A percentile compares a stretch with the other conserved stretches of the same genome.
Conservation (phyloP, 352 stramenopile species). For the Globisporangium splendens region DNA sequence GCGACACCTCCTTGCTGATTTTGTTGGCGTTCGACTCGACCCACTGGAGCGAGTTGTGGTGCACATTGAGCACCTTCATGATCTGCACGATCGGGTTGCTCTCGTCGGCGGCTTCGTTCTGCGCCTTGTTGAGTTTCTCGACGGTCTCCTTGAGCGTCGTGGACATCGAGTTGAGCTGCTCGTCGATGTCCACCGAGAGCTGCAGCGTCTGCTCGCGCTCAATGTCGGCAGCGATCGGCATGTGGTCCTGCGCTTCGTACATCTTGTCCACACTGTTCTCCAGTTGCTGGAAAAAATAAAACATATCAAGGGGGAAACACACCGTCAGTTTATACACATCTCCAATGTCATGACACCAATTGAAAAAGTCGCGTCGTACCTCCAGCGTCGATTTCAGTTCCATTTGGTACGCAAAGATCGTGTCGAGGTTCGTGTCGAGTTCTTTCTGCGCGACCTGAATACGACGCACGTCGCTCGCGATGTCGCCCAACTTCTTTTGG, state of each 20-base stretch:
- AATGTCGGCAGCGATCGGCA: constrained; percentile 81
- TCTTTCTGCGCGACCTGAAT: constrained; percentile 87
- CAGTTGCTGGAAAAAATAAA: too few relatives aligned
- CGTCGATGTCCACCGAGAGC: constrained; percentile 82
- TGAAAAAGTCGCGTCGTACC: constrained; percentile 25
- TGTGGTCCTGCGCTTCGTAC: constrained; percentile 84
- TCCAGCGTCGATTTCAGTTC: constrained; percentile 86
- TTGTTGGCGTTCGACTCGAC: constrained; percentile 68
- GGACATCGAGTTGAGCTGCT: constrained; percentile 86
- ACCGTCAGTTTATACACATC: too few relatives aligned
- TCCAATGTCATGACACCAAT: neutral
- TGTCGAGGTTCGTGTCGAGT: constrained; percentile 82
- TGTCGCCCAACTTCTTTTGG: constrained; percentile 80
- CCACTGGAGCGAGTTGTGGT: constrained; percentile 87
- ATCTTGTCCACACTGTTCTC: constrained; percentile 89
- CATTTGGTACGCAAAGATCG: constrained; percentile 87
- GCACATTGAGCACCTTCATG: constrained; percentile 88
- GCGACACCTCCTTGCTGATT: constrained; percentile 65
- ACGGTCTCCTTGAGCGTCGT: constrained; percentile 86
- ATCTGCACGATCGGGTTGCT: constrained; percentile 84
- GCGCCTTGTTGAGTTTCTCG: constrained; percentile 83
- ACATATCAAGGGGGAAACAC: too few relatives aligned
- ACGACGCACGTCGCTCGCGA: constrained; percentile 77
- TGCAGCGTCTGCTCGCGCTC: constrained; percentile 85
- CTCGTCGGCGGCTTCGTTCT: constrained; percentile 64